Evolutionary conservation across 257 asterid species (phyloP), one percentile per base, ranked within the genome.

Genomic region (Echium plantagineum): DNA sequence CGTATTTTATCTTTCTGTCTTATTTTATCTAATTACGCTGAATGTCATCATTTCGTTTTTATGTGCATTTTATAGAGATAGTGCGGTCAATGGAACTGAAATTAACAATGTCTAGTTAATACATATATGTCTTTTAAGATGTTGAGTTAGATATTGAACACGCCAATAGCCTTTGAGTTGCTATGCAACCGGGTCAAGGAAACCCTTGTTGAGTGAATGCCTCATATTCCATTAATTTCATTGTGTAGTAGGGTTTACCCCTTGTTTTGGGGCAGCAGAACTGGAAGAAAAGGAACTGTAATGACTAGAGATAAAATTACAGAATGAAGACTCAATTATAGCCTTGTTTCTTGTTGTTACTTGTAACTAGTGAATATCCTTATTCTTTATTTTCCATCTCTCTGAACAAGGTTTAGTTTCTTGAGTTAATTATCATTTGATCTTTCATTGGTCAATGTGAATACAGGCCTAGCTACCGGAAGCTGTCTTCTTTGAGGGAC

Each of bases 391-490:
- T 35, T 35, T 10, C 49, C 17, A 42, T 12, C 49, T 17, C 5
- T 4, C 49, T 42, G 49, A 55, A 30, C 19, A 57, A 21, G 21
- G 62, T 60, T 32, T 32, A 59, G 24, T 54, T 57, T 55, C 63
- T 69, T 60, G 56, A 62, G 51, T 49, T 57, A 59, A 54, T 64
- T 61, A 66, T 30, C 18, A 7, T 63, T 28, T 57, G 55, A 59
- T 47, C 71, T 58, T 15, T 26, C 5, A 22, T 20, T 52, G 49
- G 60, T 74, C 53, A 38, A 47, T 67, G 60, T 71, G 62, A 61
- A 61, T 64, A 66, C 68, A 91, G 98, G 94, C 98, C 98, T 57
- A 91, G 96, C 84, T 91, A 91, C 79, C 78, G 96, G 63, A 91
- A 87, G 77, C 95, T 91, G 71, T 84, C 94, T 74, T 77, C 83